Evolutionary conservation across 2,329 filamentous ascomycete species (phyloP), one percentile per base, ranked within the genome.

Genomic region (Anisogramma anomala): DNA sequence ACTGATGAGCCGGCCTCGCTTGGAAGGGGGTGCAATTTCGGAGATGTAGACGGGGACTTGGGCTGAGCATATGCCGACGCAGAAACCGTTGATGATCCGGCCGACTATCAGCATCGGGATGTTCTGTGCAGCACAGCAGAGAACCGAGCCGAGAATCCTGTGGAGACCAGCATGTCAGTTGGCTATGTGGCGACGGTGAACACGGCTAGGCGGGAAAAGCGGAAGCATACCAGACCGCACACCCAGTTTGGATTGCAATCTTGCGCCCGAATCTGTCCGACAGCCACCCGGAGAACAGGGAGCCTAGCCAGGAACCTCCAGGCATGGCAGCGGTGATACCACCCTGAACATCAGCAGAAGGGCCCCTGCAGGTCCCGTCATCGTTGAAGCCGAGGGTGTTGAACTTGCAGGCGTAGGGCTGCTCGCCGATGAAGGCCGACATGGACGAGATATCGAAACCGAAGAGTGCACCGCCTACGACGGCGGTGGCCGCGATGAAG

Each of bases 271-370:
- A 55, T 2, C 51, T 63, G 55, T 82, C 78, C 2, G 75, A 73
- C 11, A 79, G 50, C 51, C 66, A 68, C 32, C 76, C 76, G 33
- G 76, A 79, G 34, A 67, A 40, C 13, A 81, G 60, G 36, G 79
- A 73, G 46, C 78, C 80, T 18, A 79, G 58, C 63, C 77, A 83
- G 0, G 79, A 84, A 25, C 81, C 81, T 39, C 71, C 79, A 17
- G 80, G 74, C 77, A 84, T 84, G 36, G 77, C 65, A 17, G 81
- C 79, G 0, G 75, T 79, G 53, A 84, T 83, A 35, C 75, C 76
- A 47, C 77, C 77, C 55, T 76, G 73, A 1, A 68, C 59, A 41
- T 60, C 55, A 28, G 64, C 55, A 10, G 54, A 57, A 3, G 74
- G 75, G 25, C 76, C 76, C 13, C 62, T 66, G 56, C 71, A 77